Base-by-base conservation (phyloP, 345 rosid genomes). In the Hypericum perforatum region DNA sequence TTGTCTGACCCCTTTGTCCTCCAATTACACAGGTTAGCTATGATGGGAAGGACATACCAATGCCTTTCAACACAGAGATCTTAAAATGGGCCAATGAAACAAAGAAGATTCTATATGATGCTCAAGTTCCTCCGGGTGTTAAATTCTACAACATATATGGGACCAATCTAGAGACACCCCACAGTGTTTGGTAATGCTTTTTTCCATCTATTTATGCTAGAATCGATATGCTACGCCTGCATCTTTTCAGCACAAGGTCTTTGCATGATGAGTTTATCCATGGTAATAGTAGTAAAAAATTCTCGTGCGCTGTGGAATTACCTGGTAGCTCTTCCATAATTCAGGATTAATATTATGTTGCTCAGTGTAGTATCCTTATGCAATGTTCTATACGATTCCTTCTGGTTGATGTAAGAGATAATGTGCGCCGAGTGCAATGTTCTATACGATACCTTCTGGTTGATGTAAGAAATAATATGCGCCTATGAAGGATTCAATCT, bases 61-160 rank as follows among this genome's bases (percentile, higher is more conserved):
- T 91, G 16, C 96, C 98, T 47, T 91, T 87, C 71, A 87, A 91
- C 71, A 43, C 67, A 73, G 92, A 87, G 59, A 85, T 85, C 70
- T 64, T 91, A 78, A 84, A 81, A 58, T 87, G 92, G 98, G 85
- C 96, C 52, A 54, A 80, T 0, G 80, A 91, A 67, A 91, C 96
- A 32, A 68, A 54, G 51, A 63, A 44, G 67, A 52, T 87, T 38
- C 63, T 87, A 40, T 57, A 64, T 45, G 51, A 49, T 46, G 92
- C 98, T 42, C 81, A 85, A 71, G 78, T 91, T 73, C 96, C 98
- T 41, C 6, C 82, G 16, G 54, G 74, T 74, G 98, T 91, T 54
- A 87, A 85, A 76, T 91, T 91, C 73, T 91, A 85, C 75, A 91
- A 87, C 57, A 82, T 91, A 52, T 91, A 91, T 61, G 98, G 83